Evolutionary conservation across 306 rosid species (phyloP), one percentile per base, ranked within the genome.

Genomic region (Castanospermum australe): DNA sequence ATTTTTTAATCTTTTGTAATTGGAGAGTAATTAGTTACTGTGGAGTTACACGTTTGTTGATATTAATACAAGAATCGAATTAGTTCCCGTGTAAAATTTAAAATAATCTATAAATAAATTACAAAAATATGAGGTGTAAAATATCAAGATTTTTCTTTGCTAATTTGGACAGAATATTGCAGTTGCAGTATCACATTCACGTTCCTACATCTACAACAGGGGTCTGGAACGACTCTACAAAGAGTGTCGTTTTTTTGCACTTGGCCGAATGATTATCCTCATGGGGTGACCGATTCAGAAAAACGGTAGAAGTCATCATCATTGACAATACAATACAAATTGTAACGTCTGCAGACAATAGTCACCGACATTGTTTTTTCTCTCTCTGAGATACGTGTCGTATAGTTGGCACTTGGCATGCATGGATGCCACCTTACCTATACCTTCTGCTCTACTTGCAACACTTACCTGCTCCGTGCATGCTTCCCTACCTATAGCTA

Each of bases 401-500:
- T 33, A 2, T 60, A 39, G 38, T 71, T 86, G 28, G 39, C 86
- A 75, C 76, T 71, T 86, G 28, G 39, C 86, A 75, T 78, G 83
- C 86, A 59, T 28, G 38, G 10, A 13, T 75, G 84, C 81, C 87
- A 87, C 90, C 83, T 61, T 10, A 20, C 52, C 74, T 1, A 7
- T 0, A 14, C n/a, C 25, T 50, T 50, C 0, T 2, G 17, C 9
- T 28, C 47, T 64, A 13, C 52, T 48, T 36, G 33, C 3, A 21
- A 62, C 79, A 55, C 74, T 28, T 70, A 18, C 4, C 44, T n/a
- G 9, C 30, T 13, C 32, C 6, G 0, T 71, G 55, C 74, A 11
- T 44, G 42, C 48, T 25, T 48, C 39, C 42, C 3, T 68, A 2
- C 28, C 79, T 77, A 63, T 39, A 6, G 21, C 28, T 8, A n/a